Evolutionary conservation across 805 yeast species (phyloP), one percentile per base, ranked within the genome.

Genomic region (Lipomyces mesembrius): DNA sequence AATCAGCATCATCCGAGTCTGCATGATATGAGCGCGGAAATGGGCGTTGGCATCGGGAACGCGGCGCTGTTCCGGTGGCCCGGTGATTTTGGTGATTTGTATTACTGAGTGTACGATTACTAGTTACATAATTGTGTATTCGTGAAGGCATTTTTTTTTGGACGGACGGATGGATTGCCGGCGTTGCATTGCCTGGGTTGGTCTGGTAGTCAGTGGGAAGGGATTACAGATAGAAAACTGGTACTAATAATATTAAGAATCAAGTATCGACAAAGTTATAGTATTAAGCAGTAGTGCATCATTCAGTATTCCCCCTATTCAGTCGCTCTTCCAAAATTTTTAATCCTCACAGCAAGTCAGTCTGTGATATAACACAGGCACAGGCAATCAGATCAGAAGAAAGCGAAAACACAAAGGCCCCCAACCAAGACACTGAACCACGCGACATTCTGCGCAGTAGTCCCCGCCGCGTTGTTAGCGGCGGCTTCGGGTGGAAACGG

Each of bases 41-140:
- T 65, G 43, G 68, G 65, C 5, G 51, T 62, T 22, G 68, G 68
- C 54, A 49, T 65, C 17, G 65, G 68, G 0, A 61, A 61, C 55
- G 65, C 68, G 52, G 68, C 68, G 54, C 43, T 67, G 35, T 67
- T 63, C 20, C 27, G 67, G 43, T 67, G 64, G 64, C 57, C 63
- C 22, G 70, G 64, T 3, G 65, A 67, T 57, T 60, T 67, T 39
- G 70, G 67, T 2, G 70, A 67, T 52, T 49, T 67, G 52, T 64
- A 63, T 22, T 67, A 67, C 35, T 67, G 58, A 37, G 39, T 37
- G 39, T 9, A 3, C 4, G 29, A 27, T 27, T 2, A 3, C 1
- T 29, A 55, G 27, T 6, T 49, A 20, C 11, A 52, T 25, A 25
- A 43, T 43, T 43, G n/a, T 43, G 20, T 1, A 43, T 5, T 43